Evolutionary conservation across 164 flowering plant genomes (phyloP), one percentile per base, ranked within the genome.

Genomic region (Magnolia changhungtana): DNA sequence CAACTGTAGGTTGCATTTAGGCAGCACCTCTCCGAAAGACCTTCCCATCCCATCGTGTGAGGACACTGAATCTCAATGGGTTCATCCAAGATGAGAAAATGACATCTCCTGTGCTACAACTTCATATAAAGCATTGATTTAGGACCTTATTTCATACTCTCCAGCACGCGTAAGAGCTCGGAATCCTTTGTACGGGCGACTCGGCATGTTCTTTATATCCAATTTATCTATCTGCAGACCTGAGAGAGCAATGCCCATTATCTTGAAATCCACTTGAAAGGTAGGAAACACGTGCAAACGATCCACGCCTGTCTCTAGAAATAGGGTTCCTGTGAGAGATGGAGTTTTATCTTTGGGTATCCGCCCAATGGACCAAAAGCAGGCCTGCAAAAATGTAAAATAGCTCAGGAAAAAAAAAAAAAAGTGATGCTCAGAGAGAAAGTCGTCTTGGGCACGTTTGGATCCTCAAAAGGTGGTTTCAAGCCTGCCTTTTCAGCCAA

Each of bases 281-380:
- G 93, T 90, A 23, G 98, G 97, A 72, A 87, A 94, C 37, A 90
- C 92, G 71, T 91, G 84, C 77, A 93, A 90, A 16, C 88, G 84
- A 52, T 95, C 88, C 80, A 91, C 55, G 63, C 98, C 97, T 21
- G 89, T 69, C 76, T 84, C 94, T 5, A 92, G 90, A 66, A 78
- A 76, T 19, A 96, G 70, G n/a, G 91, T 89, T 64, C 99, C 98
- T 52, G 97, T 80, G 90, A 94, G 82, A 75, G 89, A 86, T 20
- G 98, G 99, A 72, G 97, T 80, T 85, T 89, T 96, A 74, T 96
- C 98, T 77, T 96, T 94, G 3, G 98, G 97, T 21, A 96, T 91
- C 50, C 92, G 79, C 8, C 95, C 99, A 64, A 95, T 90, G 67
- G 92, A 88, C 99, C 98, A 96, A 29, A 81, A 72, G 79, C 99